Percentiles rank a stretch among this genome's conserved stretches.
Conservation (phyloP, 176 grass and related monocot species). For the Lolium rigidum region DNA sequence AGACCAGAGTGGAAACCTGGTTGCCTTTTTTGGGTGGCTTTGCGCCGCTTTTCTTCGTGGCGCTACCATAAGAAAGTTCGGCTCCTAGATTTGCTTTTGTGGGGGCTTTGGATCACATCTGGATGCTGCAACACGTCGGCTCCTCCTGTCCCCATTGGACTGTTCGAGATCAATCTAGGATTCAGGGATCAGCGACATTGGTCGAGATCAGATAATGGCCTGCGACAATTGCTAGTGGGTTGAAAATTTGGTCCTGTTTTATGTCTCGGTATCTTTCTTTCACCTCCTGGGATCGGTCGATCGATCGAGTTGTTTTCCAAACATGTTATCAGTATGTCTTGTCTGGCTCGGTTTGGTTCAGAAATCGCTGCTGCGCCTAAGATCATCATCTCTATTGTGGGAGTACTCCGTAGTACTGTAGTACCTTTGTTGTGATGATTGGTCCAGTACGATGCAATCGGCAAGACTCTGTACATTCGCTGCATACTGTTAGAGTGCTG, state of each 20-base stretch:
- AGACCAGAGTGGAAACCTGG: slow-evolving; percentile 27
- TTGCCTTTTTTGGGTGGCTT: slow-evolving; percentile 16
- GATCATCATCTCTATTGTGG: neutral
- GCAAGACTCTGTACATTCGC: neutral
- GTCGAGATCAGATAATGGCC: neutral
- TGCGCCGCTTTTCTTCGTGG: slow-evolving; percentile 8
- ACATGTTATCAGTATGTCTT: neutral
- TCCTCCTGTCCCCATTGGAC: neutral
- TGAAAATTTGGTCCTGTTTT: neutral
- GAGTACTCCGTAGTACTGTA: no score
- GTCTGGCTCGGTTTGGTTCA: neutral
- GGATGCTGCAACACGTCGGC: neutral
- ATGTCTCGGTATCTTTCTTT: neutral
- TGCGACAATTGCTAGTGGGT: neutral
- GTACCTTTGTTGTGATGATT: slow-evolving; percentile 27
- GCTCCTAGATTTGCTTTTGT: slow-evolving; percentile 43
- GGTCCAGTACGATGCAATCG: neutral
- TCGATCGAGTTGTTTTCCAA: neutral
- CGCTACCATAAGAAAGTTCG: slow-evolving; percentile 26
- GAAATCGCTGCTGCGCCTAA: neutral
- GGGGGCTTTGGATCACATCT: neutral
- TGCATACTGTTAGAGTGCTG: neutral
- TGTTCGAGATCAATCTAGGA: neutral
- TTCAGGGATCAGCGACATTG: neutral
- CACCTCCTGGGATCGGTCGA: neutral